A percentile compares a stretch with the other conserved stretches of the same genome.
Evolutionary conservation across 495 filamentous ascomycete species (phyloP).

Genomic region (Aspergillus avenaceus): DNA sequence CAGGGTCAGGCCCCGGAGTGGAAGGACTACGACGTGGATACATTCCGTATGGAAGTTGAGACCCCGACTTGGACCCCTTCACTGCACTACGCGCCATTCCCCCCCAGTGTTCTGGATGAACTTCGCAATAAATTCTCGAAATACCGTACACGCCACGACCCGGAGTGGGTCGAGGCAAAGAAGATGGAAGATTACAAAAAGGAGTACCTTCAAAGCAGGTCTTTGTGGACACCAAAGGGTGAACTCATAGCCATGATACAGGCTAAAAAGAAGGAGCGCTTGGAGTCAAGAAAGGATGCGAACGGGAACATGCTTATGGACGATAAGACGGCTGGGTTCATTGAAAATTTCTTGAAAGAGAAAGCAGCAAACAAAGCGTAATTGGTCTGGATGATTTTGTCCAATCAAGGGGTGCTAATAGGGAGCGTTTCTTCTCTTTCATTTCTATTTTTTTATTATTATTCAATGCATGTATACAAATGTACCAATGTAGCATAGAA

Average conservation of each 20-base stretch:
- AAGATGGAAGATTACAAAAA: constrained; percentile 54
- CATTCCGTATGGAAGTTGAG: constrained; percentile 71
- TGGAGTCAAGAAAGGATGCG: constrained; percentile 25
- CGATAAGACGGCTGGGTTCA: constrained; percentile 29
- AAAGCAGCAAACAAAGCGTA: constrained; percentile 16
- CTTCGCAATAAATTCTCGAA: constrained; percentile 78
- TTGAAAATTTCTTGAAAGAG: constrained; percentile 30
- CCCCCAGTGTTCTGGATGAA: constrained; percentile 75
- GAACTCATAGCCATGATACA: constrained; percentile 21
- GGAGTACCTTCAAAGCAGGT: constrained; percentile 50
- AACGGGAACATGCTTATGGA: constrained; percentile 37
- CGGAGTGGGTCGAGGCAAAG: constrained; percentile 51
- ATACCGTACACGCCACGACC: constrained; percentile 78
- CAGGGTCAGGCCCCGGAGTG: constrained; percentile 29
- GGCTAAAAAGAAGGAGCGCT: constrained; percentile 21
- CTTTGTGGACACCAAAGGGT: constrained; percentile 43
- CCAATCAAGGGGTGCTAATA: neutral
- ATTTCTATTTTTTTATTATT: constrained; percentile 5
- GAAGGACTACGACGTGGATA: constrained; percentile 62
- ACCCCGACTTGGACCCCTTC: constrained; percentile 70
- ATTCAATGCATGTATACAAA: constrained; percentile 27
- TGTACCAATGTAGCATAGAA: constrained; percentile 38
- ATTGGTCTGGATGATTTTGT: constrained; percentile 1
- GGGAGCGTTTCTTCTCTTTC: neutral
- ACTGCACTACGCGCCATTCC: constrained; percentile 73